Base-by-base conservation (phyloP, 2,329 filamentous ascomycete genomes). In the Fusarium sp. region DNA sequence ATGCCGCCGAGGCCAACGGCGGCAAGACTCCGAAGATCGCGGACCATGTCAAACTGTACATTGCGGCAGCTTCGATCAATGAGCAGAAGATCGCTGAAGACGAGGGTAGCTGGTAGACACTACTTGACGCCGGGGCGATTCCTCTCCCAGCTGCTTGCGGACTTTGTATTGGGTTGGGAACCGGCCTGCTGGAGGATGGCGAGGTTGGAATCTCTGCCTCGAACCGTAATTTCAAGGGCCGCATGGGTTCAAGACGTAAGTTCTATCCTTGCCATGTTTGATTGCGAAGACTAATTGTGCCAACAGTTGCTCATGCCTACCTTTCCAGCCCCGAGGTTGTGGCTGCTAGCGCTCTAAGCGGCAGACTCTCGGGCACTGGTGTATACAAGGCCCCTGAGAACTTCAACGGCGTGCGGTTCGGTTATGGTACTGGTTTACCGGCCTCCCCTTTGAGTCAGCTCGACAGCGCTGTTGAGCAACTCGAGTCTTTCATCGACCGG, bases 151-250 rank as follows among this genome's bases (percentile, higher is more conserved):
- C 69, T 6, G 27, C 40, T 1, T 97, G 95, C 77, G 94, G 92
- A 0, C 93, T 93, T 0, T 97, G 95, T 80, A 97, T 98, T 74
- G 95, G 95, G 18, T 88, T 97, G 2, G 93, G 31, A 6, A 83
- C 88, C 0, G 95, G 95, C 56, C 86, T 97, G 0, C 87, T 97
- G 2, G 92, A 97, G 82, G 89, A 91, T 4, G 94, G 93, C 27
- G 95, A 97, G 84, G 91, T 95, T 14, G 95, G 95, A 22, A 95
- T 98, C 78, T 92, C 89, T 72, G 94, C 94, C 0, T 92, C 88
- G 66, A 98, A 98, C 85, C 88, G 95, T 16, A 97, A 97, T 82
- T 98, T 96, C 87, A 95, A 95, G 84, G 95, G 95, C 0, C 90
- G 95, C 8, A 97, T 98, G 93, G 95, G 95, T 14, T 68, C 69